Evolutionary conservation across 2,329 filamentous ascomycete genomes (phyloP).

Genomic region (Camptophora hylomeconis): DNA sequence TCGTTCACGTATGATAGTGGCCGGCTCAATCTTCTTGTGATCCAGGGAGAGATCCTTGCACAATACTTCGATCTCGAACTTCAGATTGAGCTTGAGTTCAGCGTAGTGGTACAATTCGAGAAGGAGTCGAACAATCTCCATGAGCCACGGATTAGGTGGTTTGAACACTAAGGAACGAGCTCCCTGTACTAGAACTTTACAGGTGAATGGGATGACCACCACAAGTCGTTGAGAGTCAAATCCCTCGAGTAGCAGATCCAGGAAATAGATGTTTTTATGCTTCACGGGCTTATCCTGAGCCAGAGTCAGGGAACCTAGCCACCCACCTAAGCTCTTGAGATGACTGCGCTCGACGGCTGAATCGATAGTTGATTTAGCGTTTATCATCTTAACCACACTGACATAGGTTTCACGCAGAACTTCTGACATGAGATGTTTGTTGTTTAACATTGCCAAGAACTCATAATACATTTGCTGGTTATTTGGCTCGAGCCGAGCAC

Average conservation of each 20-base stretch:
- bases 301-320: slow-evolving; percentile 86
- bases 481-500: slow-evolving; percentile 93
- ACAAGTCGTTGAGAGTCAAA: slow-evolving; percentile 85
- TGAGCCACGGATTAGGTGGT: slow-evolving; percentile 92
- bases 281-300: slow-evolving; percentile 91
- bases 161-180: slow-evolving; percentile 76
- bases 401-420: slow-evolving; percentile 88
- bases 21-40: slow-evolving; percentile 79
- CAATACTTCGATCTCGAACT: slow-evolving; percentile 96
- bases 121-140: slow-evolving; percentile 85
- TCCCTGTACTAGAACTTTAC: slow-evolving; percentile 83
- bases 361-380: slow-evolving; percentile 75
- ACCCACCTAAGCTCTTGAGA: slow-evolving; percentile 83
- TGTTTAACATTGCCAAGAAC: slow-evolving; percentile 68
- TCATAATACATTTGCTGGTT: slow-evolving; percentile 90
- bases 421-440: slow-evolving; percentile 69
- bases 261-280: slow-evolving; percentile 93
- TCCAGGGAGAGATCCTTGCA: slow-evolving; percentile 89
- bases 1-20: slow-evolving; percentile 71
- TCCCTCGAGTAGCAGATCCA: slow-evolving; percentile 84
- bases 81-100: slow-evolving; percentile 89
- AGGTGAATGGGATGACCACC: slow-evolving; percentile 92
- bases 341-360: slow-evolving; percentile 75
- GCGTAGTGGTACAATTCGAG: slow-evolving; percentile 89
- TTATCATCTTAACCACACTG: slow-evolving; percentile 74